These are phyloP conservation scores for Stevia rebaudiana DNA, from an alignment of 140 eudicot species.

Conservation along the genomic window DNA sequence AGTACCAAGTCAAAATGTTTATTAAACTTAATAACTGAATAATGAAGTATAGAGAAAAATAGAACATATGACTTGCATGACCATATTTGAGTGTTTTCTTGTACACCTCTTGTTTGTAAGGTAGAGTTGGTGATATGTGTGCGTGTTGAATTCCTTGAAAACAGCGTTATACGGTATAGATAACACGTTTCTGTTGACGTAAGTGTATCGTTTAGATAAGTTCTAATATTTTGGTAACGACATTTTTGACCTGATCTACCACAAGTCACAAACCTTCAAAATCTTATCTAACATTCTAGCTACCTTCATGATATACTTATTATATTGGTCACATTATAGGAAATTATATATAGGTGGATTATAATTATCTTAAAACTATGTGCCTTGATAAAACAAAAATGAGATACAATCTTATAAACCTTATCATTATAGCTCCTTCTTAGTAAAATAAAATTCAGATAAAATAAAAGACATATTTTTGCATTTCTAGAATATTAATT, in stretches of 20 bases:
- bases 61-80: conserved; percentile 7
- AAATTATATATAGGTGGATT: neutral
- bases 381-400: neutral
- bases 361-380: neutral
- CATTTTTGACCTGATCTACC: conserved; percentile 23
- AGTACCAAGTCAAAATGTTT: neutral
- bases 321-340: conserved; percentile 9
- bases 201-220: conserved; percentile 11
- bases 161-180: conserved; percentile 10
- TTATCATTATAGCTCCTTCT: neutral
- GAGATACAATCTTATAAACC: neutral
- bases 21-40: neutral
- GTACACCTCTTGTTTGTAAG: conserved; percentile 25
- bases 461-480: neutral
- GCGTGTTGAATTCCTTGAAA: neutral
- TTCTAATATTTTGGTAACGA: conserved; percentile 23
- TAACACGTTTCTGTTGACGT: conserved; percentile 27
- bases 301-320: neutral
- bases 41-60: neutral
- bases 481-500: neutral
- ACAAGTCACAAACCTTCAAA: conserved; percentile 22
- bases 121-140: conserved; percentile 14
- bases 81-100: conserved; percentile 3
- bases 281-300: conserved; percentile 24
- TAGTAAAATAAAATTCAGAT: neutral